These are phyloP conservation scores for Chondrus crispus DNA, from an alignment of 23 red algal species.

Conservation along the genomic window DNA sequence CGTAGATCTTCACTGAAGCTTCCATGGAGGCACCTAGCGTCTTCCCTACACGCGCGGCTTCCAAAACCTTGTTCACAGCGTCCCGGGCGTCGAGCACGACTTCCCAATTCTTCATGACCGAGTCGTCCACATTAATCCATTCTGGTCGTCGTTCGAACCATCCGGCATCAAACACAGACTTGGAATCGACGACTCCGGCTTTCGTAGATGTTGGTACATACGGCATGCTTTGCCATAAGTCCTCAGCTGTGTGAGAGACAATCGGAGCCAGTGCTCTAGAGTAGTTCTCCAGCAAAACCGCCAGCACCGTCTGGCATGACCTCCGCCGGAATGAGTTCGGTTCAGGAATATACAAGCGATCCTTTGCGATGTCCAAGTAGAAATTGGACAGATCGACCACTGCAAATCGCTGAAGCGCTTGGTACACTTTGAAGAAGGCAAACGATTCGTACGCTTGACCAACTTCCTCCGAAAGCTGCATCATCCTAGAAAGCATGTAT, in stretches of 20 bases:
- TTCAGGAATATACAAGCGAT: slow-evolving; percentile 81
- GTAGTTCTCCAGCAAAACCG: slow-evolving; percentile 62
- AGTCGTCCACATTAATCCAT: neutral
- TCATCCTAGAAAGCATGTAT: slow-evolving; percentile 75
- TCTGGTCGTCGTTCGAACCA: slow-evolving; percentile 51
- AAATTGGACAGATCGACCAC: slow-evolving; percentile 94
- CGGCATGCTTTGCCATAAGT: slow-evolving; percentile 90
- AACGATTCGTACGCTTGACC: slow-evolving; percentile 70
- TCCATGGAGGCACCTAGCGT: slow-evolving; percentile 83
- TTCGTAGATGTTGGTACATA: slow-evolving; percentile 41
- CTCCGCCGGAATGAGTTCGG: slow-evolving; percentile 69
- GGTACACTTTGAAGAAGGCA: slow-evolving; percentile 84
- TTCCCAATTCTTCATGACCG: slow-evolving; percentile 48
- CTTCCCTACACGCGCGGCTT: slow-evolving; percentile 72
- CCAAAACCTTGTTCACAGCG: slow-evolving; percentile 84
- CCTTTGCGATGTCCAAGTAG: slow-evolving; percentile 98
- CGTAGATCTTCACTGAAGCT: slow-evolving; percentile 54
- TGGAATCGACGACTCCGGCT: neutral
- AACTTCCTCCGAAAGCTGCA: slow-evolving; percentile 47
- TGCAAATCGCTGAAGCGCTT: slow-evolving; percentile 75
- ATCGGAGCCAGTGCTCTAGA: slow-evolving; percentile 78
- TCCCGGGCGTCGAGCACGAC: slow-evolving; percentile 67
- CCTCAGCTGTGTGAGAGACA: slow-evolving; percentile 92
- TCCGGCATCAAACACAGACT: slow-evolving; percentile 70
- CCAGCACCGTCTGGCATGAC: slow-evolving; percentile 84